phyloP scores from a whole-genome alignment of 768 basidiomycete genomes.

The Trametes sanguinea region DNA sequence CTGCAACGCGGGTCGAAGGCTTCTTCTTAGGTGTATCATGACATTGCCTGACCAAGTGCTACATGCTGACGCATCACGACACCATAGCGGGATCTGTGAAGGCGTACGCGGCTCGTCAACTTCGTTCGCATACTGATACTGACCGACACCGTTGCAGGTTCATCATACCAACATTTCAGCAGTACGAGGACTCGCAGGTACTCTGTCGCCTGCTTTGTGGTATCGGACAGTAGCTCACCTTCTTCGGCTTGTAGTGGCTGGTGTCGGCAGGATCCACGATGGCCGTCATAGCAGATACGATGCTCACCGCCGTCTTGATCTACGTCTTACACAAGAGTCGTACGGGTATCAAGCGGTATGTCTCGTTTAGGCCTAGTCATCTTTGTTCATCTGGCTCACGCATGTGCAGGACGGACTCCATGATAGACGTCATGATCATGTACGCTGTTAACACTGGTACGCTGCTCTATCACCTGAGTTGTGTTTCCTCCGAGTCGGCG shows the following conservation, averaged over 20 bases:
- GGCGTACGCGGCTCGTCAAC: not conserved
- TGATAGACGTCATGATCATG: slow-evolving; percentile 1
- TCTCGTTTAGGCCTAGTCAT: not conserved
- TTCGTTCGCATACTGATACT: no score
- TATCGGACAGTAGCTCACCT: not conserved
- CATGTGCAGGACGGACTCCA: slow-evolving; percentile 1
- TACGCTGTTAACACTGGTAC: slow-evolving; percentile 8
- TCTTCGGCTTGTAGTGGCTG: not conserved
- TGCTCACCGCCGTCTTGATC: slow-evolving; percentile 5
- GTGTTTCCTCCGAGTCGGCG: no score
- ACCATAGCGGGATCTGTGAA: not conserved
- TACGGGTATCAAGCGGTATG: slow-evolving; percentile 5
- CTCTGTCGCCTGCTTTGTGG: not conserved
- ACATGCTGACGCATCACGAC: not conserved
- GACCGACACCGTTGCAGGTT: not conserved
- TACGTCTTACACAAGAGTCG: not conserved
- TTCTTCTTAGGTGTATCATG: no score
- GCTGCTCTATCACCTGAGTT: no score
- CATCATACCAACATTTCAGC: not conserved
- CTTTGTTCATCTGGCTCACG: no score
- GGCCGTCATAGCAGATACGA: slow-evolving; percentile 1
- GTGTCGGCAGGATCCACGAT: not conserved
- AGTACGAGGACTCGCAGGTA: not conserved
- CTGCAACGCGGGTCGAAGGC: no score
- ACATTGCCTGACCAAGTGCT: no score